Percentiles rank a stretch among this genome's conserved stretches.
Evolutionary conservation across 768 basidiomycete species (phyloP).

Genomic region (Lactarius trivialis): DNA sequence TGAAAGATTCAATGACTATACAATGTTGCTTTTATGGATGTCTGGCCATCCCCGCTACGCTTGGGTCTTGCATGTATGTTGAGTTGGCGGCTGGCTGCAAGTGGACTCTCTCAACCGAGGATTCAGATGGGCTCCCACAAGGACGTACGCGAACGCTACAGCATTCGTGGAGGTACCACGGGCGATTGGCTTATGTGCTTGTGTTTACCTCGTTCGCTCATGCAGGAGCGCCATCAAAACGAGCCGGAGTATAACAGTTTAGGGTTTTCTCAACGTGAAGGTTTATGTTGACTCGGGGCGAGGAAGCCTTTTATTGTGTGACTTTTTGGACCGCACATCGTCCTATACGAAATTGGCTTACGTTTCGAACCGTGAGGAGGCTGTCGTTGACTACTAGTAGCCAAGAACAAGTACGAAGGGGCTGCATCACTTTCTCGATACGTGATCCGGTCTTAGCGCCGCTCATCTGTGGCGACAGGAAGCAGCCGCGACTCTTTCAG

Average conservation of each 20-base stretch:
- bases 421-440: background rate
- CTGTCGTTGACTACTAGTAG: background rate
- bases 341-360: too few species aligned
- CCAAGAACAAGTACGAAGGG: too few species aligned
- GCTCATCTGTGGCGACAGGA: too few species aligned
- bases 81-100: background rate
- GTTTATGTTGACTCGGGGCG: too few species aligned
- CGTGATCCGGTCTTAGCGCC: too few species aligned
- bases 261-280: background rate
- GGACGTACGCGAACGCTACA: constrained; percentile 38
- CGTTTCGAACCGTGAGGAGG: background rate
- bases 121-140: constrained; percentile 31
- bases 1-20: too few species aligned
- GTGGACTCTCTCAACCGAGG: background rate
- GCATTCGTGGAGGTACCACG: constrained; percentile 37
- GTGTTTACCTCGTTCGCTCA: constrained; percentile 43
- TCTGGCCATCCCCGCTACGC: constrained; percentile 14
- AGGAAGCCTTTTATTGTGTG: background rate
- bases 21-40: too few species aligned
- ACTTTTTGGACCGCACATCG: background rate
- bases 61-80: constrained; percentile 38
- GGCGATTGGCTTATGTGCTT: constrained; percentile 38
- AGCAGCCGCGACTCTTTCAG: too few species aligned
- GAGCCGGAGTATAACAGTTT: constrained; percentile 40
- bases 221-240: constrained; percentile 43